Evolutionary conservation across 2,329 filamentous ascomycete genomes (phyloP), one percentile per base, ranked within the genome.

Genomic region (Fusarium mexicanum): DNA sequence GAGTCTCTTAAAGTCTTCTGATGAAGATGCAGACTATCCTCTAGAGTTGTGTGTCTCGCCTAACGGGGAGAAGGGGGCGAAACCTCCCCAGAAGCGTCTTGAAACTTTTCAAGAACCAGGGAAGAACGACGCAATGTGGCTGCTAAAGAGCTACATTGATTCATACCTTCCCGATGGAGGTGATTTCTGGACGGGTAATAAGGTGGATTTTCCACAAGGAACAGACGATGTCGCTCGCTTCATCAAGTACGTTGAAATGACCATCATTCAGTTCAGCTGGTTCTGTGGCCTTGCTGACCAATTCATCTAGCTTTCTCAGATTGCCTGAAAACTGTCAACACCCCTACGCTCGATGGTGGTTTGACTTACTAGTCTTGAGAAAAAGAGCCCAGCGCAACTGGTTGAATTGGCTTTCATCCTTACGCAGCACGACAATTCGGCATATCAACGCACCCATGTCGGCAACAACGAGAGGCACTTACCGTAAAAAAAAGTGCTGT

Each of bases 61-160:
- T 46, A 0, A 16, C 7, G 22, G 54, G 29, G 8, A 24, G n/a
- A 58, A 0, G 29, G 40, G 40, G n/a, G 54, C 29, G 29, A 35
- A 10, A 22, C 20, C 51, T 54, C 11, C 24, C 8, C 12, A 20
- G 20, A 29, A 26, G 35, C 20, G 10, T 13, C 7, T 29, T 40
- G 7, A n/a, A 54, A 40, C 24, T 8, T 7, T 1, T 40, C 24
- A 10, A 29, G 14, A 41, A 4, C 51, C 51, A 2, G 24, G 26
- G 18, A 18, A 54, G 33, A 55, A 40, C 24, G 20, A 18, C 8
- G 3, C 20, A n/a, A 0, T n/a, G 7, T 47, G 38, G 40, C 8
- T 35, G 3, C 7, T 46, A 0, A 18, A 35, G 31, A 31, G 31
- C 0, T 46, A 4, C 0, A 47, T 46, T 33, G 17, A 47, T 35